Base-by-base conservation (phyloP, 1,139 yeast genomes). In the Scheffersomyces quercinus region DNA sequence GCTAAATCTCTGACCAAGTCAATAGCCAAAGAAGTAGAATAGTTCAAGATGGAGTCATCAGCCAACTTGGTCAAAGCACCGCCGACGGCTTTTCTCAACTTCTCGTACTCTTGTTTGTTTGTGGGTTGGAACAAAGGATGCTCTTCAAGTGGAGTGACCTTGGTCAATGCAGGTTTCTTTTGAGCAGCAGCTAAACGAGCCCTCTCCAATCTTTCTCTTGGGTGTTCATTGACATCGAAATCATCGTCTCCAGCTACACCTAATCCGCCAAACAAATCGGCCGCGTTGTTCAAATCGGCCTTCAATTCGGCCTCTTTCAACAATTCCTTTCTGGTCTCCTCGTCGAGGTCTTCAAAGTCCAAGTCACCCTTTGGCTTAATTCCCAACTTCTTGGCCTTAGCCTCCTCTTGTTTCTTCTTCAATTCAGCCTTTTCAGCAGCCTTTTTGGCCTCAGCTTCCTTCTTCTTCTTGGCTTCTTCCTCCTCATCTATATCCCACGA, bases 251-350 rank as follows among this genome's bases (percentile, higher is more conserved):
- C 68, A 38, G 86, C 87, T 43, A 86, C 85, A 29, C 90, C 91
- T 52, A 86, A 73, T 8, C 88, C 88, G 30, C 93, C 96, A 60
- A 93, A 89, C 56, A 93, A 75, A 57, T 89, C 96, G 26, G 96
- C 93, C 20, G 98, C 98, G 62, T 88, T 87, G 67, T 86, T 88
- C 67, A 93, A 75, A 70, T 93, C 99, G 29, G 96, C 81, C 39
- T 81, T 84, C 46, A 88, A 61, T 68, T 93, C 95, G 13, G 93
- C 95, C 61, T 85, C 74, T 60, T 77, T 85, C 64, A 87, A 74
- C 64, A 90, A 67, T 60, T 86, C 93, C 56, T 75, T 81, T 62
- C 89, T 79, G 11, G 88, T 82, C 49, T 72, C 75, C 50, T 80
- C 87, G 59, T 84, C 91, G 35, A 83, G 73, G 12, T 42, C 46